Conservation (phyloP, 257 asterid genomes). For the Solanum paucissectum region DNA sequence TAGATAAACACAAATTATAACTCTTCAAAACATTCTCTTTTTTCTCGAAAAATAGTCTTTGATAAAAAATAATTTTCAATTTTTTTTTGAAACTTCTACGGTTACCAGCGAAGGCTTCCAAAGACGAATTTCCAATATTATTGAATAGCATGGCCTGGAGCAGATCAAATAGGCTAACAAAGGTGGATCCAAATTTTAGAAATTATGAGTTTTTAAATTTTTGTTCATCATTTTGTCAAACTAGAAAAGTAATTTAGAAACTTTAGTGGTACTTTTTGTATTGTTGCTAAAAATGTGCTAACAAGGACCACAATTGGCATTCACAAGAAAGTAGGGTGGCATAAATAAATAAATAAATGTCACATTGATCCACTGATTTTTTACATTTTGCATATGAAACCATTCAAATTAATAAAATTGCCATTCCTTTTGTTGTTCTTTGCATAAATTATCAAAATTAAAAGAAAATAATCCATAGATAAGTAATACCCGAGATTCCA, state of each 20-base stretch:
- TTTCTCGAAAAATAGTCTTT: no score
- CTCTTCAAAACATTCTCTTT: no score
- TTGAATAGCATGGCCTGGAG: no score
- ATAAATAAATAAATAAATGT: not conserved
- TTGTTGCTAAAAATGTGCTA: not conserved
- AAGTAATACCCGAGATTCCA: not conserved
- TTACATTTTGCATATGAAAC: not conserved
- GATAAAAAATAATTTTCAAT: no score
- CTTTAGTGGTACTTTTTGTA: not conserved
- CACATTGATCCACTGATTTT: not conserved
- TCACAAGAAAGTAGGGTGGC: not conserved
- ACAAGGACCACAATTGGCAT: not conserved
- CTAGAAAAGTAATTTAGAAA: not conserved
- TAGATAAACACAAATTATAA: no score
- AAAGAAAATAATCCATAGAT: not conserved
- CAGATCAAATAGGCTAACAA: no score
- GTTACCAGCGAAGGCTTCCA: no score
- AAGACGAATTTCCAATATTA: no score
- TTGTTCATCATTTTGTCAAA: not conserved
- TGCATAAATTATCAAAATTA: not conserved
- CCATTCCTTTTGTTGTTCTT: not conserved
- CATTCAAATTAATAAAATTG: not conserved
- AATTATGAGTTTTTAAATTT: not conserved
- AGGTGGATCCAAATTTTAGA: not conserved
- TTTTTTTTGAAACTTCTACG: no score